Conservation (phyloP, 805 yeast species). For the Cyberlindnera sargentensis region DNA sequence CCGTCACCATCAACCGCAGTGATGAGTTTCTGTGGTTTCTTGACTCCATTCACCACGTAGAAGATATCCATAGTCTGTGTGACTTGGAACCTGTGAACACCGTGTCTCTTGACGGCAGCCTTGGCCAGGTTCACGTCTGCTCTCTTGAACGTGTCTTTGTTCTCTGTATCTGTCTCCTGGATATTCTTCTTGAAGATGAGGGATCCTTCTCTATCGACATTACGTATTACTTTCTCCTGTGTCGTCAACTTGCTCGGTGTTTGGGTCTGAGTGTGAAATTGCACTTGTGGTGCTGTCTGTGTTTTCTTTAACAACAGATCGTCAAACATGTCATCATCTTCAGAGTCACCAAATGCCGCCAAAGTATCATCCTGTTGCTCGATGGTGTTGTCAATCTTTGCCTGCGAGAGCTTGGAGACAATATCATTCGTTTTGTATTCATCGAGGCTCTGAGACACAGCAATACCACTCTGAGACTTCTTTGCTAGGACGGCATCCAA, state of each 20-base stretch:
- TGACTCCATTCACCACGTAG: conserved; percentile 25
- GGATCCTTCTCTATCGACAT: conserved; percentile 17
- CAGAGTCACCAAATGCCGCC: conserved; percentile 1
- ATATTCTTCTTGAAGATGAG: conserved; percentile 20
- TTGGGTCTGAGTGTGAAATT: background rate
- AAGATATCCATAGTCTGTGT: conserved; percentile 24
- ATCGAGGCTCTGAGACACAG: background rate
- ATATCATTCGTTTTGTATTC: background rate
- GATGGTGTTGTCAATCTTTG: background rate
- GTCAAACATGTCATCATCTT: conserved; percentile 15
- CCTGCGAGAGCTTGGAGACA: background rate
- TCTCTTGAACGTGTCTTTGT: conserved; percentile 5
- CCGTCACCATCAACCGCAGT: conserved; percentile 38
- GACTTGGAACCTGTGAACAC: conserved; percentile 44
- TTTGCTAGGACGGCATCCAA: conserved; percentile 4
- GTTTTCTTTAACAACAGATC: conserved; percentile 11
- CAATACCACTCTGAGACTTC: background rate
- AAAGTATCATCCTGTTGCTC: background rate
- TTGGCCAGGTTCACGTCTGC: conserved; percentile 26
- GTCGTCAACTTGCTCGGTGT: conserved; percentile 9
- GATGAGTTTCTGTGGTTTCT: conserved; percentile 45
- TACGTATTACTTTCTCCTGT: conserved; percentile 16
- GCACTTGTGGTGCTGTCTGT: conserved; percentile 3
- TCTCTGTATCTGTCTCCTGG: conserved; percentile 15
- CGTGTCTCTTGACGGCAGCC: conserved; percentile 38